Evolutionary conservation across 495 filamentous ascomycete genomes (phyloP), one percentile per base, ranked within the genome.

Genomic region (Wilcoxina mikolae): DNA sequence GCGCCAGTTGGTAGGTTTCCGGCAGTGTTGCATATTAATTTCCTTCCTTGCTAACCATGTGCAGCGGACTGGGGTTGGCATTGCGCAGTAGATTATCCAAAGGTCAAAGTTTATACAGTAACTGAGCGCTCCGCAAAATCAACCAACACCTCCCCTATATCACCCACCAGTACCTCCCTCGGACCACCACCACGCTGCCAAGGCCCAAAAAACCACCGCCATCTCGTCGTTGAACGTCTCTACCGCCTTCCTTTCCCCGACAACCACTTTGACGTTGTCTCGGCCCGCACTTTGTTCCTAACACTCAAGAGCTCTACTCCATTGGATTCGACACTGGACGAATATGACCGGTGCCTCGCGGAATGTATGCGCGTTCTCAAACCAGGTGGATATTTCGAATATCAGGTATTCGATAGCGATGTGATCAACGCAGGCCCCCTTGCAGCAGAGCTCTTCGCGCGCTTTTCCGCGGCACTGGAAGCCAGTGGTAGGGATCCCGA

Each of bases 351-450:
- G 39, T 88, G 84, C 58, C 75, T 96, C 1, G 69, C 71, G 28
- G 91, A 98, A 69, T 93, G 87, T 68, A 77, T 84, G 66, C 89
- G 91, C 52, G 81, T 86, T 53, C 79, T 98, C 61, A 91, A 90
- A 69, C 91, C 88, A 0, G 90, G 88, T 47, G 91, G 91, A 12
- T 87, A 86, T 67, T 72, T 98, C 56, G 90, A 98, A 63, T 98
- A 87, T 73, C 78, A 77, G 53, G 70, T 95, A 4, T 75, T 96
- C 60, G 91, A 98, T 67, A 81, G 87, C 0, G 87, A 91, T 60
- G 78, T 95, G 61, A 78, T 90, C 35, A 87, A 84, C 53, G 82
- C 86, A 1, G 89, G 88, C 0, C 78, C 84, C 0, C 72, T 79
- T 44, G 85, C 79, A 22, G 76, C 82, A 44, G 84, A 87, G n/a